Percentiles rank a stretch among this genome's conserved stretches.
These are phyloP conservation scores for Holtermanniella nyarrowii DNA, from an alignment of 768 basidiomycete species.

Conservation along the genomic window DNA sequence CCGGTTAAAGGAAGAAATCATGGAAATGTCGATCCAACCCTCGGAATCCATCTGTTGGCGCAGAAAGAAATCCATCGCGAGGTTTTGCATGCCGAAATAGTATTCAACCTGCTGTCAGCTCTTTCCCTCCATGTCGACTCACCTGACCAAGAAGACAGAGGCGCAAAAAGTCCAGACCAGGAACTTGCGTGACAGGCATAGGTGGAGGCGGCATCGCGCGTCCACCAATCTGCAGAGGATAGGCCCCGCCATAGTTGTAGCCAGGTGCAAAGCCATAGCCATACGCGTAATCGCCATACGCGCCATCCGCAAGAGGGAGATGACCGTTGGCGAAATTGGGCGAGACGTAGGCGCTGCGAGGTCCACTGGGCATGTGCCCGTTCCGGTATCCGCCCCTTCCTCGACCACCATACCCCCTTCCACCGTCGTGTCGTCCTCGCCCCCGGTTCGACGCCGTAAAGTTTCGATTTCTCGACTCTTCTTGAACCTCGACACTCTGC, in stretches of 20 bases:
- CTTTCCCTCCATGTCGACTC: slow-evolving; percentile 2
- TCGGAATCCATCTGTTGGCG: slow-evolving; percentile 80
- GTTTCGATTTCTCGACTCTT: background rate
- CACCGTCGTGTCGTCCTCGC: slow-evolving; percentile 5
- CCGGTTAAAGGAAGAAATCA: slow-evolving; percentile 81
- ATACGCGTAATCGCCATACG: background rate
- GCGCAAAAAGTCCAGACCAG: slow-evolving; percentile 52
- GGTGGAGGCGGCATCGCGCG: slow-evolving; percentile 33
- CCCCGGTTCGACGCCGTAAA: background rate
- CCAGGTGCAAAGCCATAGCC: slow-evolving; percentile 12
- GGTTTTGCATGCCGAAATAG: slow-evolving; percentile 80
- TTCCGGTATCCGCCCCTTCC: slow-evolving; percentile 1
- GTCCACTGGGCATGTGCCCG: background rate
- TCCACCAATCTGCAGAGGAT: background rate
- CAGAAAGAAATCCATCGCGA: slow-evolving; percentile 77
- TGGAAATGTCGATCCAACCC: slow-evolving; percentile 73
- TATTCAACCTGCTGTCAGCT: slow-evolving; percentile 61
- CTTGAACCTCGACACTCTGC: background rate
- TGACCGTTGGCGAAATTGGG: background rate
- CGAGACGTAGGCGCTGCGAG: background rate
- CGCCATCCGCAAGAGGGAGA: background rate
- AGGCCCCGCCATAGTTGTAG: background rate
- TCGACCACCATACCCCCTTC: slow-evolving; percentile 14
- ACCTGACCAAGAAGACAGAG: slow-evolving; percentile 57
- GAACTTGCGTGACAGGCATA: slow-evolving; percentile 36